Base-by-base conservation (phyloP, 176 grass and related monocot genomes). In the Juncus inflexus region DNA sequence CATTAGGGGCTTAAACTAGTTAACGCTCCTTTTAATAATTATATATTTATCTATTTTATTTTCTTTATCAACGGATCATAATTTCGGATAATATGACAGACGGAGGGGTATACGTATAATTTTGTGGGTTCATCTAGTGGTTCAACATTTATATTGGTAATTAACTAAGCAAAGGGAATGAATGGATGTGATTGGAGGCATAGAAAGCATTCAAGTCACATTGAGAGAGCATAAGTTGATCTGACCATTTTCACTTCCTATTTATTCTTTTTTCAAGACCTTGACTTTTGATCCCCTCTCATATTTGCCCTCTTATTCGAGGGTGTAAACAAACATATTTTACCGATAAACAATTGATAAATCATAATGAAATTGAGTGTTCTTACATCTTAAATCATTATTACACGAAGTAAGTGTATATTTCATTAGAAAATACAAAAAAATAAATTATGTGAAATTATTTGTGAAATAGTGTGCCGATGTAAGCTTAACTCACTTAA, bases 101-200 rank as follows among this genome's bases (percentile, higher is more conserved):
- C 40, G 50, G 49, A 4, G 35, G 39, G n/a, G n/a, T n/a, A n/a
- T 56, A 56, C 42, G 64, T 55, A 40, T 12, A 52, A 40, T 55
- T 47, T 58, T 14, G 14, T 58, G 19, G 19, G 19, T 28, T 28
- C 19, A 28, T 28, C 19, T 28, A 28, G 19, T 28, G 19, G 19
- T 28, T 28, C 19, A 28, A 28, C 19, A 28, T 28, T 28, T 28
- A 28, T 28, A 28, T 28, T 28, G 19, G 19, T 28, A 19, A 66
- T 45, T 28, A 60, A 58, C 55, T 66, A 61, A 49, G 55, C 49
- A 77, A 60, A 40, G 63, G 43, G 61, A 42, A 77, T 67, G 74
- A 51, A 77, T 28, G 35, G 74, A 77, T 68, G 63, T 43, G 74
- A 77, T 68, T 28, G 8, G 56, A 38, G 52, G 40, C 61, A 60